Evolutionary conservation across 768 basidiomycete species (phyloP).

Genomic region (Auricularia sp.): DNA sequence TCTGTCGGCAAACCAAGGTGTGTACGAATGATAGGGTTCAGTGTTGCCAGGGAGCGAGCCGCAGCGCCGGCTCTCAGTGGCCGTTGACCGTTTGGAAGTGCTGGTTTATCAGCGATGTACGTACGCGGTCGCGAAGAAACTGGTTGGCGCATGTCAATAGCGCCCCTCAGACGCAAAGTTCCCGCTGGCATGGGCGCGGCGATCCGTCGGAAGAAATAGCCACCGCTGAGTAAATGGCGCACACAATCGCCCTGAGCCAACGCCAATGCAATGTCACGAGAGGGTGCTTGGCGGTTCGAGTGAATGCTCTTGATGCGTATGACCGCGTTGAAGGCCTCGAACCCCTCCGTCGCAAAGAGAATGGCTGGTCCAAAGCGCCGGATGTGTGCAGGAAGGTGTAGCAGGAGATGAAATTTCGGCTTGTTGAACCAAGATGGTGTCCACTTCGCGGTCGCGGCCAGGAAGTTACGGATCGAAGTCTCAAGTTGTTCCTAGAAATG

Average conservation of each 20-base stretch:
- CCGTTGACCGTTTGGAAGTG: too few species aligned
- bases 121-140: too few species aligned
- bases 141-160: too few species aligned
- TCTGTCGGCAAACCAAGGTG: too few species aligned
- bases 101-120: too few species aligned
- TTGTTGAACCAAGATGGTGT: slow-evolving; percentile 31
- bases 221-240: slow-evolving; percentile 20
- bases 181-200: neutral
- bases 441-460: slow-evolving; percentile 21
- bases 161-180: neutral
- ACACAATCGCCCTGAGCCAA: slow-evolving; percentile 11
- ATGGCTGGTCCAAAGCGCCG: slow-evolving; percentile 33
- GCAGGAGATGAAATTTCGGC: slow-evolving; percentile 34
- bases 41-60: too few species aligned
- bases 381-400: slow-evolving; percentile 30
- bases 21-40: too few species aligned
- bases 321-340: slow-evolving; percentile 32
- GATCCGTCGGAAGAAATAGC: slow-evolving; percentile 6
- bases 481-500: slow-evolving; percentile 15
- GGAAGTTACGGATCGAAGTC: slow-evolving; percentile 27
- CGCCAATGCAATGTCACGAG: slow-evolving; percentile 12
- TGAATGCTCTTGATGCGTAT: slow-evolving; percentile 18
- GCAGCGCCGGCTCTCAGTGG: too few species aligned
- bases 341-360: slow-evolving; percentile 33
- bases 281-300: slow-evolving; percentile 23